Evolutionary conservation across 352 stramenopile species (phyloP).

Genomic region (Pythium monospermum): DNA sequence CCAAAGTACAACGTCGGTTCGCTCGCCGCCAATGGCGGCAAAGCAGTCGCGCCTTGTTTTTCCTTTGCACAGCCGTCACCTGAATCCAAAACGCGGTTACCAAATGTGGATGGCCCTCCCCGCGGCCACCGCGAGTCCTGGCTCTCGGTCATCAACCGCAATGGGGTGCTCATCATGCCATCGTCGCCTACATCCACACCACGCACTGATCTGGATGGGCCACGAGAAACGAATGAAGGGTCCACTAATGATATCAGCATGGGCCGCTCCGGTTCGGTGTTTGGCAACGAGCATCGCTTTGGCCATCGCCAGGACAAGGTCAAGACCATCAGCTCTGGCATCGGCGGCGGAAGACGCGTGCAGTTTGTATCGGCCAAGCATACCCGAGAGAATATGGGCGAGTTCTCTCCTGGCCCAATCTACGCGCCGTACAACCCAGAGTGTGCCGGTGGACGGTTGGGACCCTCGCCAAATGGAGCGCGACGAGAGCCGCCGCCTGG

Average conservation of each 20-base stretch:
- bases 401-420: conserved; percentile 82
- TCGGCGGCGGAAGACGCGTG: conserved; percentile 41
- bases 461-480: conserved; percentile 37
- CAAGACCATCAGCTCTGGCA: conserved; percentile 19
- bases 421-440: conserved; percentile 71
- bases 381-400: conserved; percentile 80
- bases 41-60: conserved; percentile 40
- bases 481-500: conserved; percentile 32
- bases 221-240: conserved; percentile 13
- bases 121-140: conserved; percentile 71
- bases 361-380: conserved; percentile 75
- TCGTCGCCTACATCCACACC: conserved; percentile 26
- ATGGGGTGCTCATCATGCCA: conserved; percentile 74
- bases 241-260: conserved; percentile 2
- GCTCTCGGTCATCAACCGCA: conserved; percentile 78
- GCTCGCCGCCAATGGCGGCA: conserved; percentile 48
- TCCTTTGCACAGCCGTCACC: conserved; percentile 59
- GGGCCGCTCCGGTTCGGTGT: conserved; percentile 34
- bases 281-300: conserved; percentile 75
- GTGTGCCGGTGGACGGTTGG: conserved; percentile 55
- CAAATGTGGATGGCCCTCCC: conserved; percentile 45
- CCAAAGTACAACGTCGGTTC: conserved; percentile 80
- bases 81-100: conserved; percentile 45
- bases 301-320: conserved; percentile 43
- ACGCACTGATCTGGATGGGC: conserved; percentile 4